Evolutionary conservation across 441 rosid species (phyloP), one percentile per base, ranked within the genome.

Genomic region (Erodium moschatum): DNA sequence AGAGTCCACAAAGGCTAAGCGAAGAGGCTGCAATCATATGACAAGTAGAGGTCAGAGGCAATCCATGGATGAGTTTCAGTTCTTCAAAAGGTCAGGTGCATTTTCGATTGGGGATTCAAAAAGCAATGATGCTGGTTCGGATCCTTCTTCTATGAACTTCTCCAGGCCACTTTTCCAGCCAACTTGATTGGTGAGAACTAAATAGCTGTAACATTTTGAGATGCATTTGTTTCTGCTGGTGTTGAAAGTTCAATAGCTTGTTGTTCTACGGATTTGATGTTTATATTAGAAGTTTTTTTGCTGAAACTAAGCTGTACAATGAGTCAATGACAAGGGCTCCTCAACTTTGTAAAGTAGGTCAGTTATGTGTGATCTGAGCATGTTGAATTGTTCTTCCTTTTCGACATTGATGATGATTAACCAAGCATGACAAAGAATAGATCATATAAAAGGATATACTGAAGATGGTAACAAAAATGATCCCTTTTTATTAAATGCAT

Each of bases 31-130:
- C 44, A 72, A 48, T 29, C 54, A 72, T 64, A 52, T 71, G 65
- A 74, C 79, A 15, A 73, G 76, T 38, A 78, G 90, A 50, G 81
- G 73, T 42, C 84, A 82, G 24, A 89, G 95, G 74, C 96, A 89
- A 67, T 91, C 97, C 70, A 91, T 91, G 96, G 96, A 93, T 76
- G 98, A 93, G 77, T 85, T 86, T 77, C 96, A 89, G 84, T 86
- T 89, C 77, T 78, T 84, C n/a, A 78, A 84, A 73, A 84, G 67
- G 64, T 81, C 91, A 1, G 85, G 76, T 0, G 81, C 76, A 18
- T 78, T 85, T 68, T 80, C 78, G 21, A 78, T 81, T 24, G 80
- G 70, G 21, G 90, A 86, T 56, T 69, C 84, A 5, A 82, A 84
- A 75, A 81, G 72, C 72, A 81, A 82, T 71, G 40, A 35, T 5